These are phyloP conservation scores for Stagonosporopsis rhizophila DNA, from an alignment of 2,329 filamentous ascomycete genomes.

Conservation along the genomic window DNA sequence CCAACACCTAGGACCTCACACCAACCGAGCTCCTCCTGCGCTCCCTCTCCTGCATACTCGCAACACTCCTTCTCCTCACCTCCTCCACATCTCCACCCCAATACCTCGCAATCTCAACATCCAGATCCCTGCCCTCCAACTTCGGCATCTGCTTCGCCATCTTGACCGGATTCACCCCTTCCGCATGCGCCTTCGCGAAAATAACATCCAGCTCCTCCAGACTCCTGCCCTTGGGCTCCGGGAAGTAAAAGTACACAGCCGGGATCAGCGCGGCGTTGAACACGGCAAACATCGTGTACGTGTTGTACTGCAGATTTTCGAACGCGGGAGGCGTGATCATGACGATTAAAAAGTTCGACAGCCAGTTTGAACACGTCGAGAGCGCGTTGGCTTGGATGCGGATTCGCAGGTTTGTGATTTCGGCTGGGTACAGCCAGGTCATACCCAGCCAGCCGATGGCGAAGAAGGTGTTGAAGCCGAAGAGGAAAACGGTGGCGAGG, in stretches of 20 bases:
- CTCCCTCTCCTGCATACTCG: constrained; percentile 1
- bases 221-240: constrained; percentile 62
- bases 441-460: constrained; percentile 78
- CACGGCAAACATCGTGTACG: constrained; percentile 64
- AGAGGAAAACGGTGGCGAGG: constrained; percentile 76
- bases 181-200: constrained; percentile 61
- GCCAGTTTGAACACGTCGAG: constrained; percentile 72
- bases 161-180: constrained; percentile 57
- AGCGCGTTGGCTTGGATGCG: constrained; percentile 86
- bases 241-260: constrained; percentile 66
- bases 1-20: neutral
- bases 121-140: constrained; percentile 5
- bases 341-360: constrained; percentile 66
- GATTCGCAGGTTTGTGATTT: constrained; percentile 88
- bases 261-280: constrained; percentile 65
- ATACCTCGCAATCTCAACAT: constrained; percentile 13
- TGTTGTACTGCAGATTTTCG: constrained; percentile 60
- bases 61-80: neutral
- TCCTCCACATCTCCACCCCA: constrained; percentile 11
- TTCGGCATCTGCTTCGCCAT: constrained; percentile 60
- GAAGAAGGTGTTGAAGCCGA: constrained; percentile 92
- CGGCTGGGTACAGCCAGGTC: constrained; percentile 70
- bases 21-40: neutral
- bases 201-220: constrained; percentile 62
- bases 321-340: constrained; percentile 71